Conservation (phyloP, 495 filamentous ascomycete genomes). For the Mycothermus thermophilus region DNA sequence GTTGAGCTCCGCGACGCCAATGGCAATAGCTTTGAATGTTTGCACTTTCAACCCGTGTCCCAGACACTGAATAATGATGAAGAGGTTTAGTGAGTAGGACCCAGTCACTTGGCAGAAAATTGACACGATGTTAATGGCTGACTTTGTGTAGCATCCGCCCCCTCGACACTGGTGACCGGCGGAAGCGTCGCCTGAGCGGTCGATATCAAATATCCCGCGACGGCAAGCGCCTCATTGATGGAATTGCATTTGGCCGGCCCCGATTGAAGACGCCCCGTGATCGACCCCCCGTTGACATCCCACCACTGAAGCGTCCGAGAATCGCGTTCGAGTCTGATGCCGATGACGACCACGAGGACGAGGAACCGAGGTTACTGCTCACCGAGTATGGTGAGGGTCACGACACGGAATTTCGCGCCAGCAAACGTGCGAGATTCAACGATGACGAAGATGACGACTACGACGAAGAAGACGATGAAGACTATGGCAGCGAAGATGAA, state of each 20-base stretch:
- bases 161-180: conserved; percentile 59
- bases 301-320: conserved; percentile 57
- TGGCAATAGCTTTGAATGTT: conserved; percentile 62
- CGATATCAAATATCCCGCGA: conserved; percentile 69
- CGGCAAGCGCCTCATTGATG: conserved; percentile 78
- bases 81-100: conserved; percentile 54
- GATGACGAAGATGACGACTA: conserved; percentile 9
- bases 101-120: no score
- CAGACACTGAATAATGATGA: conserved; percentile 70
- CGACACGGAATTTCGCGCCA: conserved; percentile 11
- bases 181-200: conserved; percentile 59
- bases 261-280: conserved; percentile 42
- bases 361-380: conserved; percentile 21
- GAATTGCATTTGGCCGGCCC: conserved; percentile 72
- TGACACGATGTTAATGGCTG: no score
- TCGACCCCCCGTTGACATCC: conserved; percentile 60
- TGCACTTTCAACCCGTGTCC: conserved; percentile 69
- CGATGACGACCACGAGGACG: conserved; percentile 14
- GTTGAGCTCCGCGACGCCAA: conserved; percentile 52
- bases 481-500: conserved; percentile 16
- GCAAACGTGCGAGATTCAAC: conserved; percentile 4
- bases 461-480: conserved; percentile 20
- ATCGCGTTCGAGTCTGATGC: conserved; percentile 31
- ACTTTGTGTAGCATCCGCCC: conserved; percentile 72
- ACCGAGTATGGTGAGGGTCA: conserved; percentile 28